phyloP scores from a whole-genome alignment of 257 asterid species.

The Fraxinus excelsior region DNA sequence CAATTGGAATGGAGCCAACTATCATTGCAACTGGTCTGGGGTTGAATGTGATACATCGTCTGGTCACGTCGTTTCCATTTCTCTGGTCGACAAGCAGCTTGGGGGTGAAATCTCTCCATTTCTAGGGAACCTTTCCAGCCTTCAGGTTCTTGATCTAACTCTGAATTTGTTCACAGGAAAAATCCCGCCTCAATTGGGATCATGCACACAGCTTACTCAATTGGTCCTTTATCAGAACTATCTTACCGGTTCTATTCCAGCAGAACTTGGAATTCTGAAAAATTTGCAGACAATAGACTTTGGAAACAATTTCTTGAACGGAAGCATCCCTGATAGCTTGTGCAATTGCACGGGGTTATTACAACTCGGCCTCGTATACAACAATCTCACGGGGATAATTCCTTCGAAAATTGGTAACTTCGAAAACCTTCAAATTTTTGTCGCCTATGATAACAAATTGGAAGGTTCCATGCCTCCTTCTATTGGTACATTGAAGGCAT shows the following conservation, averaged over 20 bases:
- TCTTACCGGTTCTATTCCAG: conserved; percentile 64
- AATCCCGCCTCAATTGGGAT: conserved; percentile 58
- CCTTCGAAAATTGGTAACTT: conserved; percentile 62
- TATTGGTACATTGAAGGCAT: conserved; percentile 42
- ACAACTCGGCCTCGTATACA: conserved; percentile 46
- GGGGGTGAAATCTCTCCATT: conserved; percentile 55
- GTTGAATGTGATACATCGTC: conserved; percentile 49
- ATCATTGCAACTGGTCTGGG: conserved; percentile 83
- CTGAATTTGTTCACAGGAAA: conserved; percentile 63
- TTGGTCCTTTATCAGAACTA: conserved; percentile 50
- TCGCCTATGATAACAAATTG: conserved; percentile 48
- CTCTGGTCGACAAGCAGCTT: conserved; percentile 53
- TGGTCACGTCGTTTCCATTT: conserved; percentile 46
- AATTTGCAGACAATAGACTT: conserved; percentile 51
- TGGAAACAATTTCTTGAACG: conserved; percentile 58
- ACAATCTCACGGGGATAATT: conserved; percentile 64
- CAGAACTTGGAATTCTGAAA: conserved; percentile 51
- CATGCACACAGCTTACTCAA: conserved; percentile 43
- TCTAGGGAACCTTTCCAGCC: conserved; percentile 64
- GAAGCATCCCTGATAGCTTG: conserved; percentile 58
- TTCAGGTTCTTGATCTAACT: conserved; percentile 78
- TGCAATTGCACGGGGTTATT: conserved; percentile 59
- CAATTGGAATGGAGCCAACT: conserved; percentile 55
- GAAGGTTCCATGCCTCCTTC: conserved; percentile 68
- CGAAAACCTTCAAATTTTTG: conserved; percentile 50